phyloP scores from a whole-genome alignment of 163 green algal species.

The Prototheca stagnorum region DNA sequence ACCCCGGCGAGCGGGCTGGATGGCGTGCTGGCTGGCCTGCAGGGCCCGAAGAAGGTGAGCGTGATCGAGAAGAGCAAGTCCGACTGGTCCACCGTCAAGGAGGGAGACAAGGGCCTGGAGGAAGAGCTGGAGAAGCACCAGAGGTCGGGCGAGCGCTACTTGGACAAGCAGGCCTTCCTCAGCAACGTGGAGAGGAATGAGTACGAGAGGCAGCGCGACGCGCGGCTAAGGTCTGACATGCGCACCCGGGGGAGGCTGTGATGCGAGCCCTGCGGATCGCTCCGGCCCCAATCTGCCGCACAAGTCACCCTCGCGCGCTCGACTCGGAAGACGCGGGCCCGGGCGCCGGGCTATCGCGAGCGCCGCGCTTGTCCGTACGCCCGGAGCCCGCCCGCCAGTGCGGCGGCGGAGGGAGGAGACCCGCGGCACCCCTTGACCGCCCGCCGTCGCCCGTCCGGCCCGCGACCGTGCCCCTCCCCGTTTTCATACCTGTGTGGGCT shows the following conservation, averaged over 20 bases:
- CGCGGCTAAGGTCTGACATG: slow-evolving; percentile 48
- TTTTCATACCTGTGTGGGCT: too few species aligned
- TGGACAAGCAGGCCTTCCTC: slow-evolving; percentile 73
- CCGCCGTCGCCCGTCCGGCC: too few species aligned
- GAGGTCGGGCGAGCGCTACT: slow-evolving; percentile 39
- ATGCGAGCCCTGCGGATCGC: neutral
- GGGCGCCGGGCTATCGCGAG: too few species aligned
- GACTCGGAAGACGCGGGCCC: too few species aligned
- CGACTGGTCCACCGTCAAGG: slow-evolving; percentile 74
- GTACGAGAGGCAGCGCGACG: slow-evolving; percentile 78
- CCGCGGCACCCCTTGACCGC: too few species aligned
- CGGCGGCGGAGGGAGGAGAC: too few species aligned
- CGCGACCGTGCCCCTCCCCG: too few species aligned
- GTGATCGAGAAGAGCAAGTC: slow-evolving; percentile 76
- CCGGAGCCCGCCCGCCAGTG: too few species aligned
- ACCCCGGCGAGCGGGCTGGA: slow-evolving; percentile 49
- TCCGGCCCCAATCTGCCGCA: too few species aligned
- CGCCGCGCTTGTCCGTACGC: too few species aligned
- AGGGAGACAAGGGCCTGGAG: slow-evolving; percentile 31
- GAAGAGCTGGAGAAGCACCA: slow-evolving; percentile 80
- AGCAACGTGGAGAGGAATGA: slow-evolving; percentile 60
- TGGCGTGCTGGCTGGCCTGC: slow-evolving; percentile 46
- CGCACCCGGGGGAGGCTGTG: slow-evolving; percentile 54
- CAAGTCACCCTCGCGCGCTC: too few species aligned
- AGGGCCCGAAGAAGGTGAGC: slow-evolving; percentile 56